Base-by-base conservation (phyloP, 2,329 filamentous ascomycete species). In the Aspergillus neoniger region DNA sequence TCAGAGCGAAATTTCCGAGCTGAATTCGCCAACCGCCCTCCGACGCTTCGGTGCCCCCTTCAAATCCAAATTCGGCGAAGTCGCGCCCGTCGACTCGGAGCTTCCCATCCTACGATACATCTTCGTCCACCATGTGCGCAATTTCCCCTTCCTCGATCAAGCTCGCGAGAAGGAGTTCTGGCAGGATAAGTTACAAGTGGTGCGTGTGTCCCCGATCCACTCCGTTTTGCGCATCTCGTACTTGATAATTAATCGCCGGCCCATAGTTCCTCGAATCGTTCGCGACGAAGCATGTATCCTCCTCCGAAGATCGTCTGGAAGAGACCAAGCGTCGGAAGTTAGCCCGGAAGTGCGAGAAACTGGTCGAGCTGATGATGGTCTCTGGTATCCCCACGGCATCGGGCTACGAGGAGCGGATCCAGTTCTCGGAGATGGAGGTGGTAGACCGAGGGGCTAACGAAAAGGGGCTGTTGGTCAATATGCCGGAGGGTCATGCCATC, bases 321-420 rank as follows among this genome's bases (percentile, higher is more conserved):
- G 92, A 97, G 77, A 98, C 95, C 9, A 99, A 99, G 81, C 86
- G 95, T 60, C 85, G 88, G 66, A 99, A 99, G 77, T 80, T 99
- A 65, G 94, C 95, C 3, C 83, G 89, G 69, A 99, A 99, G 83
- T 92, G 91, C 51, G 89, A 95, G 76, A 99, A 99, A 80, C 81
- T 99, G 60, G 91, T 99, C 10, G 95, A 99, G 82, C 83, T 99
- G 63, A 99, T 99, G 95, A 97, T 99, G 92, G 95, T 99, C 8
- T 98, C 94, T 7, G 95, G 95, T 39, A 90, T 99, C 60, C 91
- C 91, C 36, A 99, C 95, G 1, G 92, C 95, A 4, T 97, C 93
- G 4, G 95, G 95, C 2, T 99, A 98, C 74, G 95, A 99, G 77
- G 95, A 99, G 81, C 87, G 95, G 60, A 97, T 99, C 72, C 87